Evolutionary conservation across 768 basidiomycete genomes (phyloP).

Genomic region (Calvatia gigantea): DNA sequence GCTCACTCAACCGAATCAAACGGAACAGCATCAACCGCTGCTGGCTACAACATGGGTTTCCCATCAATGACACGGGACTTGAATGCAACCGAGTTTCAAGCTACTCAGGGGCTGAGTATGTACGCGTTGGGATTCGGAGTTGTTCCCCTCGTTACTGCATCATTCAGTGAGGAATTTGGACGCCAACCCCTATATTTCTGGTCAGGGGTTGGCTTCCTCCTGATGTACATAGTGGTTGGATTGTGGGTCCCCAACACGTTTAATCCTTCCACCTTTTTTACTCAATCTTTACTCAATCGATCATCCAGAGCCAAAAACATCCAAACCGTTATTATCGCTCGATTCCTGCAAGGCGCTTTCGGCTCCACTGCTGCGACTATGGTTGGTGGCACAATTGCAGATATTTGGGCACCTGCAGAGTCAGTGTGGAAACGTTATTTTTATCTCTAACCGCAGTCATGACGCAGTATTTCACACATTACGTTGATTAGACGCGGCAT

Average conservation of each 20-base stretch:
- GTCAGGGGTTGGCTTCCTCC: constrained; percentile 44
- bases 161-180: constrained; percentile 74
- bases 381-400: constrained; percentile 67
- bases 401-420: constrained; percentile 61
- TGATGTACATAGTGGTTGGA: constrained; percentile 46
- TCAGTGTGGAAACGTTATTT: constrained; percentile 31
- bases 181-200: constrained; percentile 55
- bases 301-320: constrained; percentile 40
- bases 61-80: constrained; percentile 52
- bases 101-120: constrained; percentile 45
- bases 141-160: constrained; percentile 61
- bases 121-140: constrained; percentile 62
- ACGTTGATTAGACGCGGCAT: constrained; percentile 55
- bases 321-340: constrained; percentile 52
- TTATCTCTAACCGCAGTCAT: background rate
- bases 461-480: background rate
- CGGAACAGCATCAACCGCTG: constrained; percentile 43
- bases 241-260: constrained; percentile 31
- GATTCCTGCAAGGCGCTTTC: constrained; percentile 60
- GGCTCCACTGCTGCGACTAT: constrained; percentile 69
- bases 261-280: background rate
- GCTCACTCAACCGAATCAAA: background rate
- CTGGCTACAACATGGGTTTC: constrained; percentile 55
- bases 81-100: constrained; percentile 40
- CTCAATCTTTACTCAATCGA: constrained; percentile 16